Base-by-base conservation (phyloP, 108 stramenopile species). In the Pseudonitzschia delicatissima region DNA sequence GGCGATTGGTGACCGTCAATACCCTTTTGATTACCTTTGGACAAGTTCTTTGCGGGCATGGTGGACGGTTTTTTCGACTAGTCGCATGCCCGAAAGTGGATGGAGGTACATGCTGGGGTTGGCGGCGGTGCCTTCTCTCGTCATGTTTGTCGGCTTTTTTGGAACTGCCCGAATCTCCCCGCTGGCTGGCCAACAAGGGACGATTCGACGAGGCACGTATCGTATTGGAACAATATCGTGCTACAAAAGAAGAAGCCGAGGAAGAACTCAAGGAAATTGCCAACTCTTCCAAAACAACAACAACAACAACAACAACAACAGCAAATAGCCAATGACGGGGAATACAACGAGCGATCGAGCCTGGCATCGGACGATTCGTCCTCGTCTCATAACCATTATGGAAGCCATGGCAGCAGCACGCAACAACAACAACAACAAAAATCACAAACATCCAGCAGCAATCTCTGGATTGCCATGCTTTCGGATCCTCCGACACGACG, bases 61-160 rank as follows among this genome's bases (percentile, higher is more conserved):
- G 83, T 91, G 2, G 88, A 93, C 60, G 91, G 88, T 1, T 23
- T 76, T 20, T 77, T 85, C 25, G 66, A 81, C 55, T 57, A 66
- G 33, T 59, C n/a, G 68, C 29, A 62, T 79, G 29, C 77, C 75
- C 1, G 53, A 57, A 4, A 71, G 49, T 27, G 91, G 91, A 26
- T 95, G 93, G 93, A 57, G 93, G 33, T 89, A 63, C 49, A 95
- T 95, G 93, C 70, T 95, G 40, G 90, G 93, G 7, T 55, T 91
- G 37, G 88, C 87, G 13, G 87, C 83, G 1, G 25, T 85, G 9
- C 89, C 86, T 8, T 51, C 51, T 31, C 11, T 82, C 0, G 29
- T 82, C 37, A 85, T 89, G 87, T 76, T 68, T 20, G 25, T 67
- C 34, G 84, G 84, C 29, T 85, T 89, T n/a, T 57, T 67, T 78